Percentiles rank a stretch among this genome's conserved stretches.
phyloP scores from a whole-genome alignment of 371 early-diverging fungal species.

The Smittium mucronatum region DNA sequence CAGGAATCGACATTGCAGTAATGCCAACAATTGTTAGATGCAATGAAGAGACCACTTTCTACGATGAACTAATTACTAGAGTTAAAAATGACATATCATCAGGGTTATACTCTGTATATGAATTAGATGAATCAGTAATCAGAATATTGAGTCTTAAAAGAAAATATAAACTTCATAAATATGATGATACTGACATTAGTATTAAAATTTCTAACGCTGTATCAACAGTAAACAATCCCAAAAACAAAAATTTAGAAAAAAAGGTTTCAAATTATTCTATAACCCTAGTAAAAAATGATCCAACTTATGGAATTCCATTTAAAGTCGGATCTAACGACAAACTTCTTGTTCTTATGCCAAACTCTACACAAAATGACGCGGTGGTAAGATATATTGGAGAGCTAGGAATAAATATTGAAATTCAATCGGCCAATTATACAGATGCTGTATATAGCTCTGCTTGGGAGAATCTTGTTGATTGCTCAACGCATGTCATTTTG shows the following conservation, averaged over 20 bases:
- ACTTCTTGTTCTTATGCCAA: background rate
- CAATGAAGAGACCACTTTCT: background rate
- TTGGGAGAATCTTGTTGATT: background rate
- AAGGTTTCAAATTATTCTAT: background rate
- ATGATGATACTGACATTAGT: background rate
- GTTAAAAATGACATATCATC: background rate
- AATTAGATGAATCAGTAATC: background rate
- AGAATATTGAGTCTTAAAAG: constrained; percentile 8
- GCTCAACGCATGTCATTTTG: background rate
- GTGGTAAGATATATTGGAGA: background rate
- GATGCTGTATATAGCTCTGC: background rate
- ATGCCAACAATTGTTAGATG: constrained; percentile 14
- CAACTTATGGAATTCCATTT: constrained; percentile 7
- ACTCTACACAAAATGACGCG: background rate
- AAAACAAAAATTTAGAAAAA: background rate
- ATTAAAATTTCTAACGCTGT: background rate
- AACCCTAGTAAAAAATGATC: constrained; percentile 10
- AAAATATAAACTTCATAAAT: background rate
- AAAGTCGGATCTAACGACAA: background rate
- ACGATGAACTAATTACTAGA: background rate
- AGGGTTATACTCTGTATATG: background rate
- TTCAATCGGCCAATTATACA: background rate
- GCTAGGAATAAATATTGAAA: background rate
- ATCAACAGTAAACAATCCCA: background rate
- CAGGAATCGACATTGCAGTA: constrained; percentile 39